A percentile compares a stretch with the other conserved stretches of the same genome.
These are phyloP conservation scores for Saturnispora silvae DNA, from an alignment of 805 yeast genomes.

Conservation along the genomic window DNA sequence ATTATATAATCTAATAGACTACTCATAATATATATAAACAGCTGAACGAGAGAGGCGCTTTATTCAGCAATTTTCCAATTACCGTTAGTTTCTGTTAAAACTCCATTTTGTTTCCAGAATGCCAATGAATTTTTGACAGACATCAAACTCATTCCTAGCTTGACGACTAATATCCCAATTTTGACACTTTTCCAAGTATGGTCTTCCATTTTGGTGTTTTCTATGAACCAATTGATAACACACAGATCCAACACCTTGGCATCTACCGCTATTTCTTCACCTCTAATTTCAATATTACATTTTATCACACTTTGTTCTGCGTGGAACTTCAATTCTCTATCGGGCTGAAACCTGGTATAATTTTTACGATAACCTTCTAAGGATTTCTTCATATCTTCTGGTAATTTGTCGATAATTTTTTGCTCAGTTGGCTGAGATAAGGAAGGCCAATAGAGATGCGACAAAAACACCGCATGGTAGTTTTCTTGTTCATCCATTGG, in stretches of 20 bases:
- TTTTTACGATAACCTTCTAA: conserved; percentile 32
- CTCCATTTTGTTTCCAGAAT: conserved; percentile 57
- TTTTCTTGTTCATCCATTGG: conserved; percentile 21
- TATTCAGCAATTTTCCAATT: conserved; percentile 13
- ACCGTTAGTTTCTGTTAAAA: conserved; percentile 30
- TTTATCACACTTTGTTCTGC: conserved; percentile 54
- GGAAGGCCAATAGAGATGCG: conserved; percentile 76
- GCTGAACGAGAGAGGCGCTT: not conserved
- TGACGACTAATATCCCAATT: conserved; percentile 25
- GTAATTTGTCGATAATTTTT: conserved; percentile 27
- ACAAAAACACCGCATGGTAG: conserved; percentile 46
- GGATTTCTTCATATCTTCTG: conserved; percentile 31
- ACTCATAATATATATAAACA: not conserved
- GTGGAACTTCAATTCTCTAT: conserved; percentile 47
- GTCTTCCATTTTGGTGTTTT: conserved; percentile 5
- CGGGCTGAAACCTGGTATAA: conserved; percentile 39
- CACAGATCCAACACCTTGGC: conserved; percentile 55
- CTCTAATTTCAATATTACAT: conserved; percentile 46
- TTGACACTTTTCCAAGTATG: conserved; percentile 11
- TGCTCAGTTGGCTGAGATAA: conserved; percentile 26
- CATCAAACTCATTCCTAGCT: conserved; percentile 34
- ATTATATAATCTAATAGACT: not conserved
- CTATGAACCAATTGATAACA: conserved; percentile 29
- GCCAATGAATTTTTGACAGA: conserved; percentile 30
- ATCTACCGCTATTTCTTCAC: conserved; percentile 26